Evolutionary conservation across 129 eudicot genomes (phyloP).

Genomic region (carrot (Daucus carota)): DNA sequence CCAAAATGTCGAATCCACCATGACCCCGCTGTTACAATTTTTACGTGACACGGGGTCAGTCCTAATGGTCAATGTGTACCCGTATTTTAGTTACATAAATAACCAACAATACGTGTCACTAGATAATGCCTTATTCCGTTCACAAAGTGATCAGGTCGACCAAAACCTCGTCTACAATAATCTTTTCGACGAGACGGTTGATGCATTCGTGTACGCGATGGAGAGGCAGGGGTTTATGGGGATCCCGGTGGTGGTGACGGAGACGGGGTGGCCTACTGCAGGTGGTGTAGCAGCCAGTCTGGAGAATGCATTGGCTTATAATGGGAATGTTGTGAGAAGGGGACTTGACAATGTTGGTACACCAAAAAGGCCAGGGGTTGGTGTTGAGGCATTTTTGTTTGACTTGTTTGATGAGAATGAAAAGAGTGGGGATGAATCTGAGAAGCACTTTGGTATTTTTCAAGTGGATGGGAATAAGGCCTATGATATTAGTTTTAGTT

Average conservation of each 20-base stretch:
- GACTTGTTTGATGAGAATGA: constrained; percentile 73
- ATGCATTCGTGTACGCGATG: constrained; percentile 62
- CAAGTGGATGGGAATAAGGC: constrained; percentile 52
- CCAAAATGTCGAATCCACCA: constrained; percentile 24
- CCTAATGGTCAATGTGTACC: constrained; percentile 78
- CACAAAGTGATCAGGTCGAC: constrained; percentile 24
- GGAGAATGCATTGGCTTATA: constrained; percentile 61
- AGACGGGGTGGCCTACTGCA: constrained; percentile 77
- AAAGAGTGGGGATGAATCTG: constrained; percentile 50
- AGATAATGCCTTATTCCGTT: constrained; percentile 45
- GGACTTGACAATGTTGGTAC: constrained; percentile 53
- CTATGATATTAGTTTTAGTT: constrained; percentile 50
- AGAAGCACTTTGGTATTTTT: constrained; percentile 82
- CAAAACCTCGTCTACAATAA: constrained; percentile 38
- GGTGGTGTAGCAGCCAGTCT: constrained; percentile 51
- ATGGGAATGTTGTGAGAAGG: constrained; percentile 57
- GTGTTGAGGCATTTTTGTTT: constrained; percentile 72
- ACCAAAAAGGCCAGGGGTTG: constrained; percentile 65
- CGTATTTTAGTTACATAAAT: constrained; percentile 57
- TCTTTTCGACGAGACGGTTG: constrained; percentile 61
- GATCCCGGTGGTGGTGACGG: constrained; percentile 62
- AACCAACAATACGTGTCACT: constrained; percentile 36
- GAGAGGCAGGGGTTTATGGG: constrained; percentile 58
- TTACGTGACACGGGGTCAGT: constrained; percentile 48
- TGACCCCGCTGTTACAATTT: constrained; percentile 39